A percentile compares a stretch with the other conserved stretches of the same genome.
These are phyloP conservation scores for Zygoascus sp. DNA, from an alignment of 1,139 yeast genomes.

Conservation along the genomic window DNA sequence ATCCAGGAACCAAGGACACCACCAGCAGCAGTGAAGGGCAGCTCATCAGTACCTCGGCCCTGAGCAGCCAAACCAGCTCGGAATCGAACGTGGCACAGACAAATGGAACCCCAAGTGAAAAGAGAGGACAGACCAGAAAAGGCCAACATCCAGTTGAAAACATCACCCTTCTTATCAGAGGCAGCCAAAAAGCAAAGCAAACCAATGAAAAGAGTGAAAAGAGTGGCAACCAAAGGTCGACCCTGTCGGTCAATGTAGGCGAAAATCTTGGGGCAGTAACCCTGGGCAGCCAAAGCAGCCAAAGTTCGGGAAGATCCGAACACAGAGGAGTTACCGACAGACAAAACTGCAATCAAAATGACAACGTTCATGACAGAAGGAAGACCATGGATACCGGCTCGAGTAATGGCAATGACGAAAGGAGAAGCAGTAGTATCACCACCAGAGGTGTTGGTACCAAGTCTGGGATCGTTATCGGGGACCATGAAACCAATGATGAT, in stretches of 20 bases:
- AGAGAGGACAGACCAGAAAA: conserved; percentile 75
- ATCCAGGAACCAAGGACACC: conserved; percentile 69
- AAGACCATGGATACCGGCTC: conserved; percentile 53
- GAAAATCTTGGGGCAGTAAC: conserved; percentile 66
- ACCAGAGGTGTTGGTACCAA: conserved; percentile 43
- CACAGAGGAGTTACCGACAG: conserved; percentile 71
- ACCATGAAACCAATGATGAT: conserved; percentile 62
- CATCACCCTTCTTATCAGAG: conserved; percentile 56
- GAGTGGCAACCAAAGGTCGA: conserved; percentile 67
- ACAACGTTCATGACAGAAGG: conserved; percentile 72
- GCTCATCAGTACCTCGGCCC: conserved; percentile 59
- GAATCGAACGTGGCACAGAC: conserved; percentile 70
- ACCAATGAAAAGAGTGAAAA: conserved; percentile 55
- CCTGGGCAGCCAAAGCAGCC: conserved; percentile 73
- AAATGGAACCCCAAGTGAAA: conserved; percentile 76
- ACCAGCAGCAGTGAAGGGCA: conserved; percentile 64
- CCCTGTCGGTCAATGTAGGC: conserved; percentile 71
- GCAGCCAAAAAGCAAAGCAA: conserved; percentile 69
- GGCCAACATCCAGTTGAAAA: conserved; percentile 76
- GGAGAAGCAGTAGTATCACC: conserved; percentile 63
- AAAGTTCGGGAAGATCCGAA: conserved; percentile 78
- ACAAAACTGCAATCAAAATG: conserved; percentile 59
- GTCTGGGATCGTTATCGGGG: conserved; percentile 54
- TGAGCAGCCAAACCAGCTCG: conserved; percentile 65
- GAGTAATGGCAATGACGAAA: conserved; percentile 61